Evolutionary conservation across 495 filamentous ascomycete genomes (phyloP).

Genomic region (Rostrohypoxylon terebratum): DNA sequence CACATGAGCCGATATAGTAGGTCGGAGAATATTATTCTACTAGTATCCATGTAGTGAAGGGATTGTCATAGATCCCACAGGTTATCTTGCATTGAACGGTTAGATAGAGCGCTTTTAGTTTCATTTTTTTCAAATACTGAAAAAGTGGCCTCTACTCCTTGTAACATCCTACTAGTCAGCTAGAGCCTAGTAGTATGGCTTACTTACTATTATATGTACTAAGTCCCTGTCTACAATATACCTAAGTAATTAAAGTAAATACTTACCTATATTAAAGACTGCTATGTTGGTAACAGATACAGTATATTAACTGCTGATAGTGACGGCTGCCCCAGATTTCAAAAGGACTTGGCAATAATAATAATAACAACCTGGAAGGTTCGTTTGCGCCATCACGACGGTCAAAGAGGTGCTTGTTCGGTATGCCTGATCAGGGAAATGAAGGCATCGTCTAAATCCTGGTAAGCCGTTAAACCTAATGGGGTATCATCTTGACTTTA

Average conservation of each 20-base stretch:
- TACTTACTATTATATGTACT: no score
- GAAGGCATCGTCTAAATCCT: slow-evolving; percentile 24
- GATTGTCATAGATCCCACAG: slow-evolving; percentile 14
- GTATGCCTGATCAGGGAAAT: slow-evolving; percentile 41
- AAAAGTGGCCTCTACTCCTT: slow-evolving; percentile 13
- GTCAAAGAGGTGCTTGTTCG: slow-evolving; percentile 40
- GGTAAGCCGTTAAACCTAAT: slow-evolving; percentile 26
- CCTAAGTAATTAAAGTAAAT: slow-evolving; percentile 6
- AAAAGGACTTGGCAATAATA: slow-evolving; percentile 35
- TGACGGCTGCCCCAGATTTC: slow-evolving; percentile 29
- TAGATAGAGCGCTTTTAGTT: neutral
- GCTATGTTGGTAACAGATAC: slow-evolving; percentile 5
- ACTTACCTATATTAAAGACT: slow-evolving; percentile 5
- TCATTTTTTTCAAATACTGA: neutral
- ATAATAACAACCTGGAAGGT: slow-evolving; percentile 17
- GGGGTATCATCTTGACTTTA: slow-evolving; percentile 32
- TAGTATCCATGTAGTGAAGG: neutral
- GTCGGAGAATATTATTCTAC: slow-evolving; percentile 14
- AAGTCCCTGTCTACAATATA: neutral
- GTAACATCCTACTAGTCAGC: slow-evolving; percentile 5
- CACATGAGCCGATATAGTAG: slow-evolving; percentile 19
- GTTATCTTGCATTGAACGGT: slow-evolving; percentile 16
- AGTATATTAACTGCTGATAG: neutral
- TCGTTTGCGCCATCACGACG: slow-evolving; percentile 44
- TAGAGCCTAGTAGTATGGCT: no score